Evolutionary conservation across 2,329 filamentous ascomycete species (phyloP).

Genomic region (Colletotrichum magnum): DNA sequence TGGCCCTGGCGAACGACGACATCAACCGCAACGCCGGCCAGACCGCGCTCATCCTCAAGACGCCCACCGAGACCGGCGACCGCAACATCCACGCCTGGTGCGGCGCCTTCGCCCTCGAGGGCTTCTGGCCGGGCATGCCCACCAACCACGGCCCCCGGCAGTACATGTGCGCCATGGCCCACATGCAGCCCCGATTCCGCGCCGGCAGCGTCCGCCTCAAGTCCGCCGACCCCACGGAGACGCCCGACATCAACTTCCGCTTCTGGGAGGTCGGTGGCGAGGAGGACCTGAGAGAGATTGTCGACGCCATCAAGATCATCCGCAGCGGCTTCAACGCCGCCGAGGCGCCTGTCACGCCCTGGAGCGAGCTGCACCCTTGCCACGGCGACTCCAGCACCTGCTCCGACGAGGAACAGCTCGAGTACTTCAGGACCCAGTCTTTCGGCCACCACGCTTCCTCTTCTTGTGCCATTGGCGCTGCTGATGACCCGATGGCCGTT

Average conservation of each 20-base stretch:
- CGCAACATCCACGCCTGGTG: too few relatives aligned
- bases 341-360: conserved; percentile 44
- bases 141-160: too few relatives aligned
- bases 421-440: conserved; percentile 60
- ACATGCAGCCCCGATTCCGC: conserved; percentile 49
- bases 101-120: too few relatives aligned
- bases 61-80: too few relatives aligned
- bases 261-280: conserved; percentile 57
- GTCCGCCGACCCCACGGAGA: conserved; percentile 70
- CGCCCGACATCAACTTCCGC: conserved; percentile 72
- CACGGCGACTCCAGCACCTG: neutral
- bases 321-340: conserved; percentile 51
- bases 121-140: too few relatives aligned
- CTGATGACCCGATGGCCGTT: conserved; percentile 65
- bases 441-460: conserved; percentile 72
- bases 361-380: conserved; percentile 10
- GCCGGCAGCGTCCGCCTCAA: conserved; percentile 70
- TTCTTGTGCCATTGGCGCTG: conserved; percentile 68
- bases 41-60: too few relatives aligned
- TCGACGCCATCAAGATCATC: conserved; percentile 60
- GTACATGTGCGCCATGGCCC: neutral
- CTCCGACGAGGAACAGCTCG: conserved; percentile 58
- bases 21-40: too few relatives aligned
- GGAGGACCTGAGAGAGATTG: conserved; percentile 58
- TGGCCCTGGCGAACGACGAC: too few relatives aligned